Percentiles rank a stretch among this genome's conserved stretches.
phyloP scores from a whole-genome alignment of 345 rosid genomes.

The Citrus sinensis region DNA sequence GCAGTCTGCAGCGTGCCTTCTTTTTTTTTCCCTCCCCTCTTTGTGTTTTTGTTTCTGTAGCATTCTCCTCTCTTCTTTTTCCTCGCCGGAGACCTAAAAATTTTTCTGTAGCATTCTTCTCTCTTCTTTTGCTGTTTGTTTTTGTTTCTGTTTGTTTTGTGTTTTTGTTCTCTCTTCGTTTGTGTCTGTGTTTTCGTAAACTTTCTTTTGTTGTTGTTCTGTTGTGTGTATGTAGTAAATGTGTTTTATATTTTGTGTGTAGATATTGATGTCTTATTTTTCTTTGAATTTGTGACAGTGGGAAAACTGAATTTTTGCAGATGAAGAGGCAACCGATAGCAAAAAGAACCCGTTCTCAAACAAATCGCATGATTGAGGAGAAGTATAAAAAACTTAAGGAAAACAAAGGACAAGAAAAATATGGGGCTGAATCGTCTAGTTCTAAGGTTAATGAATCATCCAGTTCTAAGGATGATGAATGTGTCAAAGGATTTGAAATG shows the following conservation, averaged over 20 bases:
- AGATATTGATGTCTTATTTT: not conserved
- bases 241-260: not conserved
- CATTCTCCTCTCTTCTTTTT: not conserved
- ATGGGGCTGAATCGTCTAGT: not conserved
- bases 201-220: not conserved
- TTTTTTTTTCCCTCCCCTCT: no score
- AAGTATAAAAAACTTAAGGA: not conserved
- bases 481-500: not conserved
- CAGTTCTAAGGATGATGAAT: not conserved
- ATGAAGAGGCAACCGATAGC: conserved; percentile 5
- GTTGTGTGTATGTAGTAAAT: not conserved
- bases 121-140: not conserved
- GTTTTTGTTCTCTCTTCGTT: not conserved
- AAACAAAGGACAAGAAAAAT: not conserved
- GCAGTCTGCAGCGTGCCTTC: not conserved
- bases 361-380: not conserved
- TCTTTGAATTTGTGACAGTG: not conserved
- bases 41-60: not conserved
- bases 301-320: not conserved
- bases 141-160: no score
- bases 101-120: not conserved
- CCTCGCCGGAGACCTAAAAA: not conserved
- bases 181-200: not conserved
- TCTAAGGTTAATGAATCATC: not conserved
- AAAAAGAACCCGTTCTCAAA: conserved; percentile 21